A percentile compares a stretch with the other conserved stretches of the same genome.
Evolutionary conservation across 345 rosid genomes (phyloP).

Genomic region (Lumnitzera racemosa): DNA sequence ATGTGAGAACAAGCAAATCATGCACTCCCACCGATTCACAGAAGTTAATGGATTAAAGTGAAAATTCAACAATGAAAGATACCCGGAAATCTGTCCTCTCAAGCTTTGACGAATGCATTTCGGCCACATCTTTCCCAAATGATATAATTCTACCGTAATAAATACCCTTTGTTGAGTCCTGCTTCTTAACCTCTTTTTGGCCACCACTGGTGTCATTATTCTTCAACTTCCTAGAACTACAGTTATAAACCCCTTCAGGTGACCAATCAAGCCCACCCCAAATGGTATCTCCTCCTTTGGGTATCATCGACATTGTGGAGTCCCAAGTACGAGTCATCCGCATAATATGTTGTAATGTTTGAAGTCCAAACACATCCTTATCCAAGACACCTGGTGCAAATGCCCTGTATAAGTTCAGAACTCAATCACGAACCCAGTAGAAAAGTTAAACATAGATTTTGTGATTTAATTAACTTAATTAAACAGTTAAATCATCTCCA

Average conservation of each 20-base stretch:
- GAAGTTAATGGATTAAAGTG: not conserved
- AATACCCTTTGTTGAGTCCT: conserved; percentile 10
- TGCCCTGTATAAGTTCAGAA: conserved; percentile 31
- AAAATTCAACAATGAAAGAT: conserved; percentile 12
- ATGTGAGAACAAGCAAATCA: too few relatives aligned
- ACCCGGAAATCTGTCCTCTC: conserved; percentile 53
- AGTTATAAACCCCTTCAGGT: conserved; percentile 37
- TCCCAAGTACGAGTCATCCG: conserved; percentile 69
- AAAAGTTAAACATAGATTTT: not conserved
- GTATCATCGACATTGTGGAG: conserved; percentile 70
- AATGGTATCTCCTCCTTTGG: conserved; percentile 64
- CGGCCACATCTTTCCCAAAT: conserved; percentile 53
- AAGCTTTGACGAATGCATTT: conserved; percentile 34
- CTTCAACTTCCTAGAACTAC: conserved; percentile 23
- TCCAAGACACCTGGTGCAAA: conserved; percentile 53
- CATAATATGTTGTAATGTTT: conserved; percentile 58
- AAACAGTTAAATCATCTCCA: too few relatives aligned
- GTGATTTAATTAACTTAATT: too few relatives aligned
- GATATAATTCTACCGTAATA: conserved; percentile 62
- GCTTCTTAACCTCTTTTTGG: conserved; percentile 11
- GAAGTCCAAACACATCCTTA: conserved; percentile 48
- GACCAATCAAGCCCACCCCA: conserved; percentile 74
- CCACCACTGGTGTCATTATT: conserved; percentile 13
- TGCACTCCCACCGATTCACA: too few relatives aligned
- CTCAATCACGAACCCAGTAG: conserved; percentile 13